Evolutionary conservation across 1,139 yeast genomes (phyloP).

Genomic region (Diutina ranongensis): DNA sequence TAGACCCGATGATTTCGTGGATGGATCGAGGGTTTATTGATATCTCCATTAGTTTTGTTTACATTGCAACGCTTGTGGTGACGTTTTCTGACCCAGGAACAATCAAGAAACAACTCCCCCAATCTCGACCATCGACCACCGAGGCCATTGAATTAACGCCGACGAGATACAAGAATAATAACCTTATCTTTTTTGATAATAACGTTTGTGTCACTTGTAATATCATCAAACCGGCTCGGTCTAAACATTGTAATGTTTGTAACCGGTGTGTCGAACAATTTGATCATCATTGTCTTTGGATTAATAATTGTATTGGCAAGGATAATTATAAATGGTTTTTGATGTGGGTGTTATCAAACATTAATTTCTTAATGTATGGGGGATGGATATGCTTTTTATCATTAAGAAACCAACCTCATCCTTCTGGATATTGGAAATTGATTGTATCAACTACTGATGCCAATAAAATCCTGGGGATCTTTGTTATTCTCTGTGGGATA

Average conservation of each 20-base stretch:
- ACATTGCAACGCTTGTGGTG: slow-evolving; percentile 24
- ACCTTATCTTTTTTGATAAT: slow-evolving; percentile 40
- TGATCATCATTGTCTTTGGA: slow-evolving; percentile 96
- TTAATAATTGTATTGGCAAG: slow-evolving; percentile 81
- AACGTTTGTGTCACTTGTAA: slow-evolving; percentile 46
- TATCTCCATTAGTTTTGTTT: slow-evolving; percentile 25
- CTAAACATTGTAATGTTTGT: slow-evolving; percentile 81
- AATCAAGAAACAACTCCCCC: slow-evolving; percentile 9
- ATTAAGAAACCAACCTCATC: slow-evolving; percentile 11
- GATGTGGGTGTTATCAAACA: slow-evolving; percentile 44
- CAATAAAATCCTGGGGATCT: slow-evolving; percentile 38
- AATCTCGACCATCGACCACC: background rate
- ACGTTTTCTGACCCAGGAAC: slow-evolving; percentile 49
- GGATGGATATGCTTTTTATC: slow-evolving; percentile 27
- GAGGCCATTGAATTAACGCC: background rate
- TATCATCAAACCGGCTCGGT: slow-evolving; percentile 68
- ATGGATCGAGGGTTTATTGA: slow-evolving; percentile 13
- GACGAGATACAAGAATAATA: slow-evolving; percentile 37
- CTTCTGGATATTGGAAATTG: slow-evolving; percentile 15
- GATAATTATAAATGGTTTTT: slow-evolving; percentile 66
- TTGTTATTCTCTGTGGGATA: slow-evolving; percentile 40
- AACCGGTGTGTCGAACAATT: slow-evolving; percentile 50
- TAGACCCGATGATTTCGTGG: slow-evolving; percentile 12
- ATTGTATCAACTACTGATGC: slow-evolving; percentile 19
- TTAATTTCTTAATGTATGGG: slow-evolving; percentile 52